These are phyloP conservation scores for Dunaliella primolecta DNA, from an alignment of 139 green algal species.

Conservation along the genomic window DNA sequence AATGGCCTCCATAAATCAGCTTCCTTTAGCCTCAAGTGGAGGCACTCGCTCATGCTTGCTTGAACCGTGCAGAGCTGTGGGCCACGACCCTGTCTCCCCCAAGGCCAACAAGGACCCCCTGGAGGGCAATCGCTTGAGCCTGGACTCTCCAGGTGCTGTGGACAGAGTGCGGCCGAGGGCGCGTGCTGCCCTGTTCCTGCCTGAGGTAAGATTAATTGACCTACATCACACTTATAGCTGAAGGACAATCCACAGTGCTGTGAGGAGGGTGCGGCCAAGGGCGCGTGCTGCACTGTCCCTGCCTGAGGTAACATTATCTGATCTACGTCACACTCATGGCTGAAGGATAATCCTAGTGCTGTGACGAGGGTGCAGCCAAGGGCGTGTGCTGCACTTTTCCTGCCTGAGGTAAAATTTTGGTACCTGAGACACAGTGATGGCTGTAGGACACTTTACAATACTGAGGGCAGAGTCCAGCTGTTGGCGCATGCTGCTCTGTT, in stretches of 20 bases:
- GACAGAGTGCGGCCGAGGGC: background rate
- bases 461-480: background rate
- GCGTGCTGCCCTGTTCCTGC: background rate
- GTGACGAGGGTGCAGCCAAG: background rate
- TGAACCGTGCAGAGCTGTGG: background rate
- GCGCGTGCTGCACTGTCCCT: background rate
- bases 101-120: background rate
- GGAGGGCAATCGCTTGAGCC: conserved; percentile 9
- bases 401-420: no score
- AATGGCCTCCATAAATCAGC: no score
- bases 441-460: no score
- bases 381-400: background rate
- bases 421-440: background rate
- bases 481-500: background rate
- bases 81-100: background rate
- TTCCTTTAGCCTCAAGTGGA: no score
- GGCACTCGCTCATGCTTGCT: no score
- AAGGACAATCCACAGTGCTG: no score
- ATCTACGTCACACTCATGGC: background rate
- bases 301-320: no score
- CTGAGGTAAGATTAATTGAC: no score
- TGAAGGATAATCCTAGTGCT: no score
- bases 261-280: background rate
- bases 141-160: background rate
- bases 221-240: background rate